phyloP scores from a whole-genome alignment of 2,329 filamentous ascomycete species.

The Raffaelea deltoideospora region DNA sequence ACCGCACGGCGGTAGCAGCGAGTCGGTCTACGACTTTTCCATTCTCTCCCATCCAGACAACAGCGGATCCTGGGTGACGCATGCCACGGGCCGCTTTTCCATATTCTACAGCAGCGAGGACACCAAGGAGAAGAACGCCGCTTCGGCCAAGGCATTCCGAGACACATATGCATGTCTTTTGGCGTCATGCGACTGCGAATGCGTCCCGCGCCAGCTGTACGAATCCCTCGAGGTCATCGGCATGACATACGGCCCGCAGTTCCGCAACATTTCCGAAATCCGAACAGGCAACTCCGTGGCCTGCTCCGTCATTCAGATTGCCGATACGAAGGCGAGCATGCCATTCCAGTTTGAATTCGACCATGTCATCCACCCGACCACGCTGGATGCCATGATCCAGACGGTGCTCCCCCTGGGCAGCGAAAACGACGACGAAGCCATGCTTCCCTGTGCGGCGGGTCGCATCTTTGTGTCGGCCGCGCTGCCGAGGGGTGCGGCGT shows the following conservation, averaged over 20 bases:
- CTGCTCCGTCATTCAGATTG: conserved; percentile 23
- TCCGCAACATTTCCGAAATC: conserved; percentile 28
- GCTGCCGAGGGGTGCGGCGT: conserved; percentile 17
- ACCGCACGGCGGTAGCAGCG: neutral
- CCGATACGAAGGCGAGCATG: conserved; percentile 37
- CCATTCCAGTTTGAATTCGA: conserved; percentile 35
- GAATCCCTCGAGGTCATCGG: conserved; percentile 33
- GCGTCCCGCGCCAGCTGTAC: conserved; percentile 31
- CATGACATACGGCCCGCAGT: conserved; percentile 34
- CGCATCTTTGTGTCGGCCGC: conserved; percentile 29
- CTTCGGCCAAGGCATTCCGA: neutral
- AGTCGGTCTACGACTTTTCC: conserved; percentile 8
- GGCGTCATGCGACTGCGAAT: conserved; percentile 15
- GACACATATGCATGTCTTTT: neutral
- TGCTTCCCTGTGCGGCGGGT: conserved; percentile 32
- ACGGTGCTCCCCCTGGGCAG: conserved; percentile 29
- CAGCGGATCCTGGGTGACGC: conserved; percentile 21
- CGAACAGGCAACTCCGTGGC: conserved; percentile 10
- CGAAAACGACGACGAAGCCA: conserved; percentile 17
- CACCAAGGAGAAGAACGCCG: neutral
- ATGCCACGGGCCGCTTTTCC: conserved; percentile 20
- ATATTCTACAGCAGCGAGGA: conserved; percentile 6
- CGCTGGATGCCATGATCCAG: conserved; percentile 41
- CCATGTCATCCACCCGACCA: conserved; percentile 41
- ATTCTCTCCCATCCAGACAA: conserved; percentile 32